These are phyloP conservation scores for Aureobasidium mangrovei DNA, from an alignment of 2,329 filamentous ascomycete species.

Conservation along the genomic window DNA sequence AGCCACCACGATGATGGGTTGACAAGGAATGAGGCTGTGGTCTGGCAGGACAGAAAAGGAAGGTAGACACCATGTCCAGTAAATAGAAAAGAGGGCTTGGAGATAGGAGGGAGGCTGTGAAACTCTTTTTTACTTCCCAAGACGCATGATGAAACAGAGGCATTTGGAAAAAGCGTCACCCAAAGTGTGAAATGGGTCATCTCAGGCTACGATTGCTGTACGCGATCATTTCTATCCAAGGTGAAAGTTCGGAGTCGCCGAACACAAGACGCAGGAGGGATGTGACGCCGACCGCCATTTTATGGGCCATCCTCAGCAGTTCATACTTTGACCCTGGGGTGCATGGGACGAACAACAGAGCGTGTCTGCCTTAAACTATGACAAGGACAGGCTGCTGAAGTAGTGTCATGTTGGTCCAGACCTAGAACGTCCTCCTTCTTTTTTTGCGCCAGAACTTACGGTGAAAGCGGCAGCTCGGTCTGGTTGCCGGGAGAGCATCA, in stretches of 20 bases:
- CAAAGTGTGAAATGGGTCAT: constrained; percentile 6
- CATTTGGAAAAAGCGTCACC: constrained; percentile 6
- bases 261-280: neutral
- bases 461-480: neutral
- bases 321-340: neutral
- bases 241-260: neutral
- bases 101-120: neutral
- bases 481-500: neutral
- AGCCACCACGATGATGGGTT: neutral
- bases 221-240: neutral
- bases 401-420: neutral
- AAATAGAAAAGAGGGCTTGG: neutral
- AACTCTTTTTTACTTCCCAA: neutral
- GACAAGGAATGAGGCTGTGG: neutral
- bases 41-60: neutral
- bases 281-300: neutral
- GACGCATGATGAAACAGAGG: neutral
- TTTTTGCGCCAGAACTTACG: neutral
- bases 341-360: neutral
- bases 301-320: neutral
- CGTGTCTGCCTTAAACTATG: too few species aligned
- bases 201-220: neutral
- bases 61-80: neutral
- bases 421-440: neutral
- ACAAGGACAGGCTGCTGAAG: neutral